Conservation (phyloP, 352 stramenopile species). For the Blastocystis sp. region DNA sequence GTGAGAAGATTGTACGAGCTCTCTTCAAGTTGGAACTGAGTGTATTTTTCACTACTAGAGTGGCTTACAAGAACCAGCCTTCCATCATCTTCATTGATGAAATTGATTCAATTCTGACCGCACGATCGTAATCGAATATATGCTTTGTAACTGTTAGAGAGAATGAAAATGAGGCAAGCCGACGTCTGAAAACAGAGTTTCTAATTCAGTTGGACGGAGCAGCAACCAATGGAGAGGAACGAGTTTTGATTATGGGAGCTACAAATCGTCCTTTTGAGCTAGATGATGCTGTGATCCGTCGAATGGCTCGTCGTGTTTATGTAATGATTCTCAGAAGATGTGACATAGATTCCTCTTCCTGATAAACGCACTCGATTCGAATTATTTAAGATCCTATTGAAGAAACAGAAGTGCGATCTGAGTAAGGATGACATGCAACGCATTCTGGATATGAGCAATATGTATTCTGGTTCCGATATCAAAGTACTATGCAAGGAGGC, state of each 20-base stretch:
- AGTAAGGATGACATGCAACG: conserved; percentile 26
- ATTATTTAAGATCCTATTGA: conserved; percentile 60
- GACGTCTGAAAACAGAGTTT: conserved; percentile 86
- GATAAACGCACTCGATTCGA: conserved; percentile 51
- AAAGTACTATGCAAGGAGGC: conserved; percentile 63
- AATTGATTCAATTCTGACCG: conserved; percentile 80
- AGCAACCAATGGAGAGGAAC: conserved; percentile 75
- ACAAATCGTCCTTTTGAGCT: conserved; percentile 82
- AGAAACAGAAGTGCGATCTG: conserved; percentile 49
- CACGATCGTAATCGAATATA: background rate
- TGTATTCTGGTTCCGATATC: conserved; percentile 60
- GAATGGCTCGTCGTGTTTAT: conserved; percentile 83
- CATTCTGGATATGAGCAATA: conserved; percentile 5
- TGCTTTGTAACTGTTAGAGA: conserved; percentile 2
- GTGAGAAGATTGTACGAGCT: conserved; percentile 82
- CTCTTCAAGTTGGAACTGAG: conserved; percentile 81
- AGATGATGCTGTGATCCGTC: conserved; percentile 81
- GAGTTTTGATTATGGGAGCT: conserved; percentile 82
- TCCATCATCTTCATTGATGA: conserved; percentile 85
- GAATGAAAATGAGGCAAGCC: conserved; percentile 80
- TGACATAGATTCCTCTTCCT: conserved; percentile 39
- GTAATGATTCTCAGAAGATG: conserved; percentile 72
- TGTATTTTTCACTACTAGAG: conserved; percentile 71
- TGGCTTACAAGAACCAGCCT: conserved; percentile 70
- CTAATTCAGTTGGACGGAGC: conserved; percentile 82